Evolutionary conservation across 1,284 basidiomycete species (phyloP).

Genomic region (Grifola frondosa): DNA sequence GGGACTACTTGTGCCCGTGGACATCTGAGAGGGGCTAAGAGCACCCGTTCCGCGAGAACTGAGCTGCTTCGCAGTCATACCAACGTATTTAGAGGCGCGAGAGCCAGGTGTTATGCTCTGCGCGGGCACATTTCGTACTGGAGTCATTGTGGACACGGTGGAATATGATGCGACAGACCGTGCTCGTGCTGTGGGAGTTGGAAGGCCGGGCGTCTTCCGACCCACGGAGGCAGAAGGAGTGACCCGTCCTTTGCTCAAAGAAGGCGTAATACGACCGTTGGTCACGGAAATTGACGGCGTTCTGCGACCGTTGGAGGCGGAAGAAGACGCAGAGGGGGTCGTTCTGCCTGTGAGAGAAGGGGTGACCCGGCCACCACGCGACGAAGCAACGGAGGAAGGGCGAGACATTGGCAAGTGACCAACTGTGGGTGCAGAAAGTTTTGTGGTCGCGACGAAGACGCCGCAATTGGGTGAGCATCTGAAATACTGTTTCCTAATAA

Average conservation of each 20-base stretch:
- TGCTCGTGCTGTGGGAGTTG: constrained; percentile 24
- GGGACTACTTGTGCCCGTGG: constrained; percentile 35
- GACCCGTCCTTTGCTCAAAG: constrained; percentile 37
- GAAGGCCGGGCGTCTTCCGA: constrained; percentile 28
- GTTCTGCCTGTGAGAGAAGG: constrained; percentile 40
- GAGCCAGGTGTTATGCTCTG: constrained; percentile 74
- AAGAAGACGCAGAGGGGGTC: constrained; percentile 26
- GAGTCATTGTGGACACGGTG: constrained; percentile 19
- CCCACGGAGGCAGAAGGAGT: constrained; percentile 34
- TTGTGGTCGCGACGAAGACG: constrained; percentile 83
- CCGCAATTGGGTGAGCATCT: constrained; percentile 83
- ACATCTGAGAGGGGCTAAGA: constrained; percentile 32
- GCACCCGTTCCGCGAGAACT: constrained; percentile 43
- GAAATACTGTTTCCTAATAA: constrained; percentile 79
- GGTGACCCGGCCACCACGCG: constrained; percentile 57
- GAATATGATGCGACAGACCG: constrained; percentile 15
- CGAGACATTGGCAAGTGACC: constrained; percentile 52
- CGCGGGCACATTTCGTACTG: constrained; percentile 24
- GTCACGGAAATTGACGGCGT: constrained; percentile 34
- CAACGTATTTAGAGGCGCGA: constrained; percentile 79
- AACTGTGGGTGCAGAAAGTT: constrained; percentile 78
- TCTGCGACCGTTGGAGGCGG: constrained; percentile 25
- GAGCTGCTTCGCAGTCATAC: constrained; percentile 81
- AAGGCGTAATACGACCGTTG: constrained; percentile 56
- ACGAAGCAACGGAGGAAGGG: constrained; percentile 81